Evolutionary conservation across 2,329 filamentous ascomycete genomes (phyloP), one percentile per base, ranked within the genome.

Genomic region (Clathrospora elynae): DNA sequence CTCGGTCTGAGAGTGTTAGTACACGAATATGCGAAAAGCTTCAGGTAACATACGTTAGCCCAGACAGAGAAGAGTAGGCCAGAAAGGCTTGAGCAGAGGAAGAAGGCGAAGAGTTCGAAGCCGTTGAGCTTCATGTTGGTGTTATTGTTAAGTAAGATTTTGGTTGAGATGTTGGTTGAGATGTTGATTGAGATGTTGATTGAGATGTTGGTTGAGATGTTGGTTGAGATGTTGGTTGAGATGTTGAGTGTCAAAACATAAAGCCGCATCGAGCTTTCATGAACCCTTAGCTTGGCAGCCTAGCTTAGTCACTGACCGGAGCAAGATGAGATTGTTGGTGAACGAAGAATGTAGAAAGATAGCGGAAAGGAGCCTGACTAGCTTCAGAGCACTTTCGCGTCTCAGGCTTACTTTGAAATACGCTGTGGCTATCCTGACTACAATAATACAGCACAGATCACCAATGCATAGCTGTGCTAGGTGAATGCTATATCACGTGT

Each of bases 21-120:
- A 16, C 2, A 4, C 6, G 12, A n/a, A 13, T 2, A 12, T 12
- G 3, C 8, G 6, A 16, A 17, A 18, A 6, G 5, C n/a, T 32
- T n/a, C 8, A 16, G 20, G 17, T 34, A 14, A 32, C 32, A 22
- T 41, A 50, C 47, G 19, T 26, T 46, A 12, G 31, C 14, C 26
- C 38, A 51, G 10, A 38, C 14, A 1, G 37, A 33, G 11, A 35
- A 11, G 2, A 51, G 38, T 5, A 40, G 32, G 12, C 40, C 44
- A 10, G 42, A 53, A 1, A 53, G 42, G 25, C 30, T 28, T 9
- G 47, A 43, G 26, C 43, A 42, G 5, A 51, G 30, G n/a, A 46
- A 32, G 36, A 53, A 42, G 11, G 46, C 37, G 8, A 51, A 40
- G 18, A 51, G 17, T 10, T 49, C 41, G 16, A 48, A 43, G 22